A percentile compares a stretch with the other conserved stretches of the same genome.
These are phyloP conservation scores for Phytophthora pseudosyringae DNA, from an alignment of 352 stramenopile genomes.

Conservation along the genomic window DNA sequence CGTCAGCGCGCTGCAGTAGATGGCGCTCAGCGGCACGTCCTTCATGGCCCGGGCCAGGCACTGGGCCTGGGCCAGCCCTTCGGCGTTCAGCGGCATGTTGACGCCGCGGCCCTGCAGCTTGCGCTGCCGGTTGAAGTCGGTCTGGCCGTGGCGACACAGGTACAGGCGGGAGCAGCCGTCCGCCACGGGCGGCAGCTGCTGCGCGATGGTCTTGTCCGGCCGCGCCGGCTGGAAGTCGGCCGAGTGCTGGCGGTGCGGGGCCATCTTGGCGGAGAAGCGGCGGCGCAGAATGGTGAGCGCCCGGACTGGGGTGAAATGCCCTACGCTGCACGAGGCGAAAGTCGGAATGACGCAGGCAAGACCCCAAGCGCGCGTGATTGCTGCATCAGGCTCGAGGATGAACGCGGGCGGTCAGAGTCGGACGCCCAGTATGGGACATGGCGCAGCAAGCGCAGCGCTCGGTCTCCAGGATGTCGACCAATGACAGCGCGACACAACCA, in stretches of 20 bases:
- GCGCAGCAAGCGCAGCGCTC: constrained; percentile 1
- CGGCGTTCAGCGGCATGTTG: constrained; percentile 73
- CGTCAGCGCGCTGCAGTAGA: constrained; percentile 73
- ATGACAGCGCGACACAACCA: constrained; percentile 11
- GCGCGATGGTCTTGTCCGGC: constrained; percentile 36
- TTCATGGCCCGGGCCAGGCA: constrained; percentile 69
- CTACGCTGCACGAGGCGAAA: constrained; percentile 26
- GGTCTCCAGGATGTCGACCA: not conserved
- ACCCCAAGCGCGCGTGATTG: constrained; percentile 4
- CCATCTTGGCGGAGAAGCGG: constrained; percentile 28
- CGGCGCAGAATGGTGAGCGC: constrained; percentile 11
- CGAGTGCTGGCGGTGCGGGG: constrained; percentile 29
- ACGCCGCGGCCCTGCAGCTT: constrained; percentile 84
- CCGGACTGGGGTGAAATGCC: not conserved
- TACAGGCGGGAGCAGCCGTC: constrained; percentile 67
- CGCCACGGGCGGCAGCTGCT: constrained; percentile 64
- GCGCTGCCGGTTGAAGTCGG: constrained; percentile 73
- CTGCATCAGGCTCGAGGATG: constrained; percentile 34
- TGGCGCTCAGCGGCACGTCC: constrained; percentile 65
- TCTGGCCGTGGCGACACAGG: constrained; percentile 83
- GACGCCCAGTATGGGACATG: constrained; percentile 33
- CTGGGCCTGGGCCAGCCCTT: constrained; percentile 61
- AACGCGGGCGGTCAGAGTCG: constrained; percentile 27
- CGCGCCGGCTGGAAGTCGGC: constrained; percentile 31
- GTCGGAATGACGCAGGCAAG: constrained; percentile 26